Evolutionary conservation across 148 eudicot genomes (phyloP), one percentile per base, ranked within the genome.

Genomic region (Bassia scoparia): DNA sequence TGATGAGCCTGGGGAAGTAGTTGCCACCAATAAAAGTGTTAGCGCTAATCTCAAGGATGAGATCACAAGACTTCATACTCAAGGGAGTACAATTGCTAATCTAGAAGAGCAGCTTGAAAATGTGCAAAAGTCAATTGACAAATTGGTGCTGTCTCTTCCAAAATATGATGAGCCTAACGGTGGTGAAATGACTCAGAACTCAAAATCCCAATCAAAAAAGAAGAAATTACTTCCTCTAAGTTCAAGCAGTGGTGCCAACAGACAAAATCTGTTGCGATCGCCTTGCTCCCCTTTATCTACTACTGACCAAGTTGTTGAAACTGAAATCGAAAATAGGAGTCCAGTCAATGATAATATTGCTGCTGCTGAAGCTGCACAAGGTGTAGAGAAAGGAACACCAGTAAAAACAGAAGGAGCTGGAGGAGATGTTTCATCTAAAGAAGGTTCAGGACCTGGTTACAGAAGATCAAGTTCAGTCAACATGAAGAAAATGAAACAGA

Each of bases 91-190:
- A 26, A 94, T 94, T 76, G 96, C 97, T 48, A 79, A 87, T 76
- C 87, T 93, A 6, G 97, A 93, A 73, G 97, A 93, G 84, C 96
- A 93, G 74, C 97, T 94, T 53, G 93, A 94, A 79, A 94, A 88
- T 77, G 96, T 94, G 15, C 98, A 94, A 83, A 87, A 78, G 79
- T 88, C 97, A 0, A 91, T 94, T 38, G 98, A 94, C 76, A 89
- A 89, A 75, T 77, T 94, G 73, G 91, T 88, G n/a, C 82, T 91
- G 95, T 86, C 85, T 26, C 96, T 94, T 79, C 98, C 97, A 20
- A 82, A 67, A 73, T 83, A 87, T 14, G 84, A 82, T 34, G 78
- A 77, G 16, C 58, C 78, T 31, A 65, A 35, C 34, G 69, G 33
- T 53, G 70, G 35, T 65, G 88, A 80, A 37, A 60, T 70, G 24